These are phyloP conservation scores for Mortierella alpina DNA, from an alignment of 192 early-diverging fungal genomes.

Conservation along the genomic window DNA sequence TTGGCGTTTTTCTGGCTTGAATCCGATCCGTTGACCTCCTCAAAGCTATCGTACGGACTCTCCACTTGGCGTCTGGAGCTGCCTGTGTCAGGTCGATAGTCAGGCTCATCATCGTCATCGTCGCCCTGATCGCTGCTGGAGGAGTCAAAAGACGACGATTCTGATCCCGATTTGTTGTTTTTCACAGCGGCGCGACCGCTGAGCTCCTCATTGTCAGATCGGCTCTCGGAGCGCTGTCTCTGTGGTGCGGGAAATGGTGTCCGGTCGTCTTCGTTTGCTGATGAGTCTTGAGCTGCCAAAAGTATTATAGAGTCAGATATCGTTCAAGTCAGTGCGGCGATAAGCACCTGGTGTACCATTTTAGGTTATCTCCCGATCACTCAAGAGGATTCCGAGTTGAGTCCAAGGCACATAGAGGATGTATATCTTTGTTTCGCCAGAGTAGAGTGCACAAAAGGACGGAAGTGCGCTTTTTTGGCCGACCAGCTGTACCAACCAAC, in stretches of 20 bases:
- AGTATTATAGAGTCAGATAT: too few relatives aligned
- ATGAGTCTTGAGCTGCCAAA: conserved; percentile 47
- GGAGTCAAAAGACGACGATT: conserved; percentile 39
- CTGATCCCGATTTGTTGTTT: conserved; percentile 30
- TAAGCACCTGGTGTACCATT: too few relatives aligned
- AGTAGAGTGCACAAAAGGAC: too few relatives aligned
- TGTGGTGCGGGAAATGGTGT: conserved; percentile 21
- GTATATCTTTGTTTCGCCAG: too few relatives aligned
- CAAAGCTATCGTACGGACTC: conserved; percentile 56
- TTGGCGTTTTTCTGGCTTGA: conserved; percentile 33
- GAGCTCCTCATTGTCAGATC: conserved; percentile 10
- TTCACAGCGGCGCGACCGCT: neutral
- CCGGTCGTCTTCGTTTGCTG: conserved; percentile 46
- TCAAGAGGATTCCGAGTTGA: too few relatives aligned
- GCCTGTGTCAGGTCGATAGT: conserved; percentile 10
- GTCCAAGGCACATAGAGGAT: too few relatives aligned
- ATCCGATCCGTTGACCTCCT: conserved; percentile 52
- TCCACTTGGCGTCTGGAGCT: conserved; percentile 34
- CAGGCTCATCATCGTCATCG: conserved; percentile 44
- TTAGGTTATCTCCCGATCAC: too few relatives aligned
- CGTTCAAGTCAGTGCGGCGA: too few relatives aligned
- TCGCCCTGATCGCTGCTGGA: conserved; percentile 35
- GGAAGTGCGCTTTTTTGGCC: too few relatives aligned
- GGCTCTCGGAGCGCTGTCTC: conserved; percentile 10
- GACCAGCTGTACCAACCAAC: too few relatives aligned